Evolutionary conservation across 1,284 basidiomycete species (phyloP).

Genomic region (Xanthoconium separans): DNA sequence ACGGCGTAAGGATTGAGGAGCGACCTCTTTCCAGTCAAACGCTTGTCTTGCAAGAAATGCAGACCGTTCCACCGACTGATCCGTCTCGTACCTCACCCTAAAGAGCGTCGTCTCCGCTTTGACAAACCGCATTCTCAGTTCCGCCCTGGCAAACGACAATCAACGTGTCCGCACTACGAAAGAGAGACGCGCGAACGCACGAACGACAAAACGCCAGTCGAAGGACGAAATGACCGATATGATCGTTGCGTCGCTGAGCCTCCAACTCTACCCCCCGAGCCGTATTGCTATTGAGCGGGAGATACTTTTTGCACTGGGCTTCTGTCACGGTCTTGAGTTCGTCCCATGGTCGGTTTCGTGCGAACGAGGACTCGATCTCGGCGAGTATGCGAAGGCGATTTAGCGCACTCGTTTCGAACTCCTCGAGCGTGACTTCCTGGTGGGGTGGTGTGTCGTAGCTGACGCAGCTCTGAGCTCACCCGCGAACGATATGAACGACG

Average conservation of each 20-base stretch:
- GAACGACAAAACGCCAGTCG: conserved; percentile 94
- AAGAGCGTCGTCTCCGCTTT: conserved; percentile 90
- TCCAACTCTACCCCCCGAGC: conserved; percentile 51
- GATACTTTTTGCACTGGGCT: conserved; percentile 65
- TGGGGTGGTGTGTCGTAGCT: conserved; percentile 88
- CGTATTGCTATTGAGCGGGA: conserved; percentile 68
- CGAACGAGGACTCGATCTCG: conserved; percentile 91
- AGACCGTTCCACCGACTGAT: conserved; percentile 62
- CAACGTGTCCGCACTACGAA: not conserved
- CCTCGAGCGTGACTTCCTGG: conserved; percentile 92
- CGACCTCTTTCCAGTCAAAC: conserved; percentile 76
- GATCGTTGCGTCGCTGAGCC: conserved; percentile 79
- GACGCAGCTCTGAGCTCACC: conserved; percentile 5
- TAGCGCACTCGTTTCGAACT: conserved; percentile 93
- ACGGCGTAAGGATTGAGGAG: conserved; percentile 17
- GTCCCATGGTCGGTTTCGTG: conserved; percentile 79
- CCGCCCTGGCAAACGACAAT: conserved; percentile 60
- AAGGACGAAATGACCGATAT: conserved; percentile 93
- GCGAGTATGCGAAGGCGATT: conserved; percentile 88
- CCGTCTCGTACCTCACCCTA: conserved; percentile 78
- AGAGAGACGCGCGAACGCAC: conserved; percentile 70
- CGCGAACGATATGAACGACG: conserved; percentile 1
- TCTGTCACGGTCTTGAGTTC: conserved; percentile 70
- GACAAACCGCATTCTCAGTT: conserved; percentile 86
- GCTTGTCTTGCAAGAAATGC: conserved; percentile 70